Base-by-base conservation (phyloP, 129 eudicot genomes). In the Tanacetum coccineum region DNA sequence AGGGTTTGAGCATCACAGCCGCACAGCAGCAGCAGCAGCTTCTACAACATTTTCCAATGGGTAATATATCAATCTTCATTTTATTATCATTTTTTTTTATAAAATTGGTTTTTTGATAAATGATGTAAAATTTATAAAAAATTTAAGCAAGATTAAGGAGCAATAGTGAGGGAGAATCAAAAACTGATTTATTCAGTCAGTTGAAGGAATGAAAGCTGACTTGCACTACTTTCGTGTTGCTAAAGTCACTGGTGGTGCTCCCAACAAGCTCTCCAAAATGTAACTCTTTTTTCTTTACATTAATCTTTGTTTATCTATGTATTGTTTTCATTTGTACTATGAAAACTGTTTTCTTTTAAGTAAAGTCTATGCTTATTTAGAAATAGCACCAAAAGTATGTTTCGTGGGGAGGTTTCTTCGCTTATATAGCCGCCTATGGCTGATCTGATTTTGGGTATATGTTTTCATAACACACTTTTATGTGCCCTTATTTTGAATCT, bases 191-290 rank as follows among this genome's bases (percentile, higher is more conserved):
- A 66, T 54, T 80, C 68, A 56, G 52, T 58, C 88, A 80, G 42
- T 58, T 83, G 72, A 83, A 73, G 78, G 88, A 83, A 47, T 76
- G 1, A 83, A 83, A 46, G 80, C 83, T 63, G 88, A 42, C 88
- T 83, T 18, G 70, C 88, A 17, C 83, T 80, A 21, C 85, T 83
- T n/a, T 46, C 85, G 88, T 70, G 88, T 83, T n/a, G 88, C 88
- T 20, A 83, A 83, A 61, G 88, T 83, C 55, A 83, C 88, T 40
- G 88, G 85, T 12, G 85, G 85, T 67, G 88, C 85, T 25, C 77
- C 85, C 10, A 83, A 83, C 81, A 83, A 83, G 76, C 88, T 83
- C 83, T 80, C 88, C 68, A 83, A 83, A 59, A 83, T 83, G 88
- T 83, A 75, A 14, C 9, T 56, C 36, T 25, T 62, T 0, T 44